These are phyloP conservation scores for Cladosporium phlei DNA, from an alignment of 2,329 filamentous ascomycete species.

Conservation along the genomic window DNA sequence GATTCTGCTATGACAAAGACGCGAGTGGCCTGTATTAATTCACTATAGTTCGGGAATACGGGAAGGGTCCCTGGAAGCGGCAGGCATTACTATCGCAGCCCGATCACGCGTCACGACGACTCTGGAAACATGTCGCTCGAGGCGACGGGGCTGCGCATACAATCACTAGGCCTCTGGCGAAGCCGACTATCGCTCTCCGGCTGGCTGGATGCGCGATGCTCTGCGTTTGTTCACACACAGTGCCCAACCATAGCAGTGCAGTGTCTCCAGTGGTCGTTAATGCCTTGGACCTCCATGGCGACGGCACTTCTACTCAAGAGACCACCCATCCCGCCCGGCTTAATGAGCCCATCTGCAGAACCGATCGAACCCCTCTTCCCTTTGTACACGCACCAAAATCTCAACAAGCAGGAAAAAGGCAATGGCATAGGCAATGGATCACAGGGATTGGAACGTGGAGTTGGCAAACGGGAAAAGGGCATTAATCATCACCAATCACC, in stretches of 20 bases:
- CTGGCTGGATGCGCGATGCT: neutral
- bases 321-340: too few species aligned
- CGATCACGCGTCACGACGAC: slow-evolving; percentile 2
- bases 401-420: slow-evolving; percentile 1
- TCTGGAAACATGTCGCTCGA: neutral
- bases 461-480: neutral
- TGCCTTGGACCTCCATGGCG: too few species aligned
- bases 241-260: neutral
- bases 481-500: slow-evolving; percentile 7
- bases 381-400: slow-evolving; percentile 4
- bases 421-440: neutral
- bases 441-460: neutral
- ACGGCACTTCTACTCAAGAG: too few species aligned
- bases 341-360: too few species aligned
- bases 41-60: slow-evolving; percentile 9
- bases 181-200: neutral
- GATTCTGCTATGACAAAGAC: neutral
- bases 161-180: neutral
- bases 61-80: slow-evolving; percentile 2
- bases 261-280: too few species aligned
- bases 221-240: neutral
- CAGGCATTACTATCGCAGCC: slow-evolving; percentile 7
- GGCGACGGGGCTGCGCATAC: slow-evolving; percentile 1
- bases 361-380: neutral
- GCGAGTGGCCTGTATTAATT: slow-evolving; percentile 8